Base-by-base conservation (phyloP, 2,329 filamentous ascomycete genomes). In the Incumbomyces lentus region DNA sequence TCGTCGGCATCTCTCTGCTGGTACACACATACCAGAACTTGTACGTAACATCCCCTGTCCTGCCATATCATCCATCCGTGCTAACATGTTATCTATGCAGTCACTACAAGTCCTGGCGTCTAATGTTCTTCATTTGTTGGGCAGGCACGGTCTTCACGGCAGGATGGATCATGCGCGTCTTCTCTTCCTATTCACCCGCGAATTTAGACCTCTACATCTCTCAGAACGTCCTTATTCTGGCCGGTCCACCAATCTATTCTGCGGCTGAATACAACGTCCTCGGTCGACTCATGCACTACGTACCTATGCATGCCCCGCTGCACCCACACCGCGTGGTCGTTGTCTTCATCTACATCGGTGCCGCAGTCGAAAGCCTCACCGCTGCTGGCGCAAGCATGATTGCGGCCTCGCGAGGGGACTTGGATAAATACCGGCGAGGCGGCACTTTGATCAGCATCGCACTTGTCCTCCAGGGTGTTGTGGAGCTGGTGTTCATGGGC, bases 211-310 rank as follows among this genome's bases (percentile, higher is more conserved):
- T 66, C 12, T 66, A 60, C 40, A 62, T 64, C 43, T 62, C 60
- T 6, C 63, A 66, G 48, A 53, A 52, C 7, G 47, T 65, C 12
- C 59, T 65, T 45, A 59, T 66, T 44, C 59, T 60, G 31, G 50
- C 52, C 6, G 64, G 60, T 3, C 64, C 63, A 7, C 64, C 64
- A 2, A 56, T 66, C 29, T 67, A 64, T 51, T 60, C 64, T 0
- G 64, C 63, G 14, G 56, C 62, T 3, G 63, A 62, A 32, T 66
- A 66, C 49, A 63, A 62, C 44, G 52, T 65, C 18, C 55, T 67
- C 30, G 64, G 62, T 6, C 57, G 63, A 19, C 49, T 67, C 8
- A 59, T 65, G 60, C 56, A 61, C 49, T 66, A 67, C 47, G 52
- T 65, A 6, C 64, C 64, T 2, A 63, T 63, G 61, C 60, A 65